Percentiles rank a stretch among this genome's conserved stretches.
phyloP scores from a whole-genome alignment of 305 asterid species.

The Fraxinus latifolia region DNA sequence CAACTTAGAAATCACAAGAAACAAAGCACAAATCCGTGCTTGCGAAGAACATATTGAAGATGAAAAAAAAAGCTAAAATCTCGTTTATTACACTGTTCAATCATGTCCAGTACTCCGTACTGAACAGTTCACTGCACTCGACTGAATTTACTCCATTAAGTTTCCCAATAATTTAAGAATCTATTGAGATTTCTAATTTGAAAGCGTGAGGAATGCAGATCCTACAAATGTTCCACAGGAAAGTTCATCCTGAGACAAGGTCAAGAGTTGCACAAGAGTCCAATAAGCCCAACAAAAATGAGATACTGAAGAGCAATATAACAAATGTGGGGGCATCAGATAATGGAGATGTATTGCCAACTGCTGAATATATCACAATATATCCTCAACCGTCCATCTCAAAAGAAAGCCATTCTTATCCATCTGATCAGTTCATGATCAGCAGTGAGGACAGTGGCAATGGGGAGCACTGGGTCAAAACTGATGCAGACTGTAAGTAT shows the following conservation, averaged over 20 bases:
- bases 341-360: constrained; percentile 34
- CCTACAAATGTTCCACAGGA: constrained; percentile 75
- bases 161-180: not conserved
- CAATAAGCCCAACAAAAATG: constrained; percentile 39
- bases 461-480: constrained; percentile 80
- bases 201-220: constrained; percentile 52
- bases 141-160: not conserved
- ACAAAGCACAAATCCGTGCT: not conserved
- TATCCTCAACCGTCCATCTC: constrained; percentile 49
- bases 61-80: not conserved
- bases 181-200: not conserved
- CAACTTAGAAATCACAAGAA: not conserved
- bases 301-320: constrained; percentile 30
- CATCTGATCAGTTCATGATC: constrained; percentile 31
- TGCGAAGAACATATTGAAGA: not conserved
- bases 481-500: constrained; percentile 89
- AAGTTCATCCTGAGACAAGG: constrained; percentile 85
- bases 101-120: not conserved
- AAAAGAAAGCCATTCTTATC: constrained; percentile 37
- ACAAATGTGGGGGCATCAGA: constrained; percentile 29
- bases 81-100: not conserved
- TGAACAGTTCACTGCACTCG: not conserved
- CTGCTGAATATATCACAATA: constrained; percentile 57
- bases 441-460: constrained; percentile 32
- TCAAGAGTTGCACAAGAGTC: constrained; percentile 32